phyloP scores from a whole-genome alignment of 208 protist genomes.

The Acanthamoeba comandoni region DNA sequence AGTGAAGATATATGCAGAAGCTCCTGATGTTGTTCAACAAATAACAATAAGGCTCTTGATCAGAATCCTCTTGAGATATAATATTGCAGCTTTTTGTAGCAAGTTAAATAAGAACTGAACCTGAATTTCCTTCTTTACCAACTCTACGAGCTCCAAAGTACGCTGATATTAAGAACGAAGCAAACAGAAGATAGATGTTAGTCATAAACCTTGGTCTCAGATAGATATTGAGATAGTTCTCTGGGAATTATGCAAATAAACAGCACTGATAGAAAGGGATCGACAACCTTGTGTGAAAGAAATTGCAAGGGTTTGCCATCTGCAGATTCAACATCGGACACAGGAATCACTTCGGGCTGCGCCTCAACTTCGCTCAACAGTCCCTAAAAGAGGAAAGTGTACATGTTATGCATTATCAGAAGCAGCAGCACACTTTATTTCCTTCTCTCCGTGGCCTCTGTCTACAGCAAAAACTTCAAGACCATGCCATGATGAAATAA shows the following conservation, averaged over 20 bases:
- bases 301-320: neutral
- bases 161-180: neutral
- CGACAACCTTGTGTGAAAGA: neutral
- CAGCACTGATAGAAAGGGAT: neutral
- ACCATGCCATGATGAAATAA: neutral
- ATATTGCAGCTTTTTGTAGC: no score
- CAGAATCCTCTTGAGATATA: no score
- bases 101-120: no score
- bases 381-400: neutral
- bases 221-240: neutral
- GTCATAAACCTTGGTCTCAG: neutral
- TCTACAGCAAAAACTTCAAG: no score
- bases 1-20: neutral
- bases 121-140: slow-evolving; percentile 25
- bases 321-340: neutral
- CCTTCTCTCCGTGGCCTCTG: no score
- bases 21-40: no score
- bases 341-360: neutral
- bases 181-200: neutral
- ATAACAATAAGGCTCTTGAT: no score
- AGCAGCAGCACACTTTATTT: neutral
- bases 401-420: neutral
- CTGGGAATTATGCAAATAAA: neutral
- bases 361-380: neutral
- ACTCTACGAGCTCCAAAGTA: neutral